These are phyloP conservation scores for Conticribra guillardii DNA, from an alignment of 108 stramenopile genomes.

Conservation along the genomic window DNA sequence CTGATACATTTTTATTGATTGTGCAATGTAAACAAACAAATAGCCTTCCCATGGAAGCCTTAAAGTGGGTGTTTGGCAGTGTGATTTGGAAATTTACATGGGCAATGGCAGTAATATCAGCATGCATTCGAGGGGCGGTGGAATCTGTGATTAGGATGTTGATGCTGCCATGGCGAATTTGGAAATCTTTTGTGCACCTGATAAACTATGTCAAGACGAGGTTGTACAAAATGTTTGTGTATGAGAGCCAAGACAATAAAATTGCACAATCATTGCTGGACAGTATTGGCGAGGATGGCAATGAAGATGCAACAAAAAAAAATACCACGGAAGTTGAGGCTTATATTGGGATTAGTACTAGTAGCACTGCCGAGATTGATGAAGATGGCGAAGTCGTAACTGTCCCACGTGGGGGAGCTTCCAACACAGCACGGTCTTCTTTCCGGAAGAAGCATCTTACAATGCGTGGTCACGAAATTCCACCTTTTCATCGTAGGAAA, in stretches of 20 bases:
- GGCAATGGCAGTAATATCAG: slow-evolving; percentile 31
- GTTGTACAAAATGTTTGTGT: slow-evolving; percentile 1
- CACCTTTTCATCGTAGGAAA: slow-evolving; percentile 40
- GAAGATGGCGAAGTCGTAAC: slow-evolving; percentile 33
- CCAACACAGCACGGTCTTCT: slow-evolving; percentile 6
- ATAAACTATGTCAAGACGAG: slow-evolving; percentile 3
- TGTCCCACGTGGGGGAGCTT: slow-evolving; percentile 35
- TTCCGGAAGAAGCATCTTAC: slow-evolving; percentile 25
- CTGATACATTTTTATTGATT: too few relatives aligned
- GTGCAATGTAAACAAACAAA: too few relatives aligned
- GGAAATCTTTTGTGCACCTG: slow-evolving; percentile 8
- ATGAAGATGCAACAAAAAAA: not conserved
- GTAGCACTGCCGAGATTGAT: slow-evolving; percentile 7
- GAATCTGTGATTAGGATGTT: slow-evolving; percentile 24
- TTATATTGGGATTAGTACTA: slow-evolving; percentile 16
- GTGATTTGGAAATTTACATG: slow-evolving; percentile 42
- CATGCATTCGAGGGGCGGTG: slow-evolving; percentile 16
- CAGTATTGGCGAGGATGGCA: slow-evolving; percentile 3
- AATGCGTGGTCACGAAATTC: slow-evolving; percentile 41
- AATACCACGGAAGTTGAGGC: slow-evolving; percentile 1
- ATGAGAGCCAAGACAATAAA: not conserved
- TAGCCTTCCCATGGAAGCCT: slow-evolving; percentile 66
- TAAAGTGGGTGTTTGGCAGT: slow-evolving; percentile 56
- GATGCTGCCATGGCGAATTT: slow-evolving; percentile 29
- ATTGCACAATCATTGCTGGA: slow-evolving; percentile 25